Percentiles rank a stretch among this genome's conserved stretches.
These are phyloP conservation scores for Chenopodium quinoa DNA, from an alignment of 148 eudicot species.

Conservation along the genomic window DNA sequence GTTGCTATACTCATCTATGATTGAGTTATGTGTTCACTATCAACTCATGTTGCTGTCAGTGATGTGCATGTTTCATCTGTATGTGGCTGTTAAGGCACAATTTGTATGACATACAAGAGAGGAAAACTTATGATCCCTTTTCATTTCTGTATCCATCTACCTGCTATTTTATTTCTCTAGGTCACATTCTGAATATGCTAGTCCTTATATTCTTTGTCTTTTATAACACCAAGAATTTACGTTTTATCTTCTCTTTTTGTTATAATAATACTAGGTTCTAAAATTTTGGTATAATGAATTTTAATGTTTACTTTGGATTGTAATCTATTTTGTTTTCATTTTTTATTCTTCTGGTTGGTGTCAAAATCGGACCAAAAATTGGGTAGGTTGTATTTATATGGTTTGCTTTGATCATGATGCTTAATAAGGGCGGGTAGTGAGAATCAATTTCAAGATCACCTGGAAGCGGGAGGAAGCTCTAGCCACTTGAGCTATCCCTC, in stretches of 20 bases:
- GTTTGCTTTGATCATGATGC: neutral
- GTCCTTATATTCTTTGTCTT: neutral
- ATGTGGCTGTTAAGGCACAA: neutral
- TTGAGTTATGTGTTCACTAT: slow-evolving; percentile 8
- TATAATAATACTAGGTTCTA: too few species aligned
- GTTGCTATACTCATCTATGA: slow-evolving; percentile 8
- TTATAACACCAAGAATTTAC: neutral
- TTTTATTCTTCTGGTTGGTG: neutral
- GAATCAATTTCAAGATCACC: too few species aligned
- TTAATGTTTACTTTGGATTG: neutral
- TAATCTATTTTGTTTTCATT: neutral
- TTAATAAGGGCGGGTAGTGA: neutral
- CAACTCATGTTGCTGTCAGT: slow-evolving; percentile 10
- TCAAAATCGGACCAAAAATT: neutral
- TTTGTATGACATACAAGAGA: neutral
- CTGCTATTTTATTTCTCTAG: neutral
- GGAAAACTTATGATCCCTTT: slow-evolving; percentile 8
- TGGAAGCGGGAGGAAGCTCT: too few species aligned
- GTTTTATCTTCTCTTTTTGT: neutral
- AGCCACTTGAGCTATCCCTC: too few species aligned
- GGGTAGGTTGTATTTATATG: neutral
- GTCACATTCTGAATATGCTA: neutral
- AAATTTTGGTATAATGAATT: neutral
- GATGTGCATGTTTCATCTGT: slow-evolving; percentile 11
- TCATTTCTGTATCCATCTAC: neutral